A percentile compares a stretch with the other conserved stretches of the same genome.
Conservation (phyloP, 192 early-diverging fungal genomes). For the Podochytrium sp. region DNA sequence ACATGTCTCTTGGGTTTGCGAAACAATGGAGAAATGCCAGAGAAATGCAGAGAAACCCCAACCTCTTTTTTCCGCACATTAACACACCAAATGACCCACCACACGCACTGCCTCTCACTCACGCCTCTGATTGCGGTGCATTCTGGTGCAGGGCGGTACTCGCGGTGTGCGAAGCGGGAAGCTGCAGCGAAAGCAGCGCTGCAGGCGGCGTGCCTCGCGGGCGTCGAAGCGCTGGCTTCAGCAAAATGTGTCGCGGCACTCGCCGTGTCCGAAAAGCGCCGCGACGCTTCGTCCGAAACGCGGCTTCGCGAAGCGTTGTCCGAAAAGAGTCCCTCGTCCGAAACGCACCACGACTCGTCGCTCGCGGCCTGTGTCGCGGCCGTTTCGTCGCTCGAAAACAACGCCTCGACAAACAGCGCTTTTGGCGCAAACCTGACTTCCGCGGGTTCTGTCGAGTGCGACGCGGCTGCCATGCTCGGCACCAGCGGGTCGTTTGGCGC, state of each 20-base stretch:
- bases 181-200: neutral
- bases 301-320: neutral
- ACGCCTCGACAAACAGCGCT: constrained; percentile 62
- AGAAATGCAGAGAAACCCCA: too few relatives aligned
- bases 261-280: neutral
- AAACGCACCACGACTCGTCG: neutral
- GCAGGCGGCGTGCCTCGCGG: neutral
- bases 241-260: neutral
- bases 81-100: neutral
- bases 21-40: too few relatives aligned
- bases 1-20: too few relatives aligned
- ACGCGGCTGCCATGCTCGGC: constrained; percentile 80
- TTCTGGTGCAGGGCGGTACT: constrained; percentile 48
- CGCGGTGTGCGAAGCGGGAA: neutral
- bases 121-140: constrained; percentile 42
- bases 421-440: constrained; percentile 82
- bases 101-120: neutral
- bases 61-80: too few relatives aligned
- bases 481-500: constrained; percentile 68
- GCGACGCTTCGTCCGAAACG: neutral
- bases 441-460: constrained; percentile 78
- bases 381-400: constrained; percentile 43
- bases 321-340: neutral
- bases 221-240: neutral
- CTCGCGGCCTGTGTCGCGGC: constrained; percentile 5